Evolutionary conservation across 202 grass and related monocot genomes (phyloP).

Genomic region (Brachypodium distachyon): DNA sequence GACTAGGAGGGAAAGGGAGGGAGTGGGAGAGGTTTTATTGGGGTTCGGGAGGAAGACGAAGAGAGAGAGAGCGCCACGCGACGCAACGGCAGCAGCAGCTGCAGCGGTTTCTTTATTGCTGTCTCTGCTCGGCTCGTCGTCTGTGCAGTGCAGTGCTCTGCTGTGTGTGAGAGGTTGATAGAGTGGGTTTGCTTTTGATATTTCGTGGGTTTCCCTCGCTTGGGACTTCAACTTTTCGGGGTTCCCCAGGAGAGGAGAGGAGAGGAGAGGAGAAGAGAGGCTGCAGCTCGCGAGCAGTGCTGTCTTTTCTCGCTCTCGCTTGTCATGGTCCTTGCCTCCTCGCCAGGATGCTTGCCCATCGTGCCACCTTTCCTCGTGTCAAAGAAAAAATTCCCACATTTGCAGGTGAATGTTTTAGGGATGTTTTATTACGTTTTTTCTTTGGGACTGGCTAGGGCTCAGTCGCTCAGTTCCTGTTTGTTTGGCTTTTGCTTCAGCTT

Average conservation of each 20-base stretch:
- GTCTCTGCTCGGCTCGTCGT: background rate
- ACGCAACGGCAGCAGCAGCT: background rate
- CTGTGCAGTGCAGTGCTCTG: background rate
- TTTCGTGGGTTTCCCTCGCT: background rate
- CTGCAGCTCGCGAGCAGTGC: background rate
- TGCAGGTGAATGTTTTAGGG: background rate
- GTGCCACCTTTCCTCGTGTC: background rate
- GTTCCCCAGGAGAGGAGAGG: background rate
- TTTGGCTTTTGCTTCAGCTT: too few relatives aligned
- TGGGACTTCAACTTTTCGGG: background rate
- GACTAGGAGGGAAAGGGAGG: constrained; percentile 3
- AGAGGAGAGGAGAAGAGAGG: background rate
- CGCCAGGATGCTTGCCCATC: background rate
- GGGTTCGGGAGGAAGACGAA: constrained; percentile 17
- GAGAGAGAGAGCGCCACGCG: background rate
- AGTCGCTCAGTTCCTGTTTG: too few relatives aligned
- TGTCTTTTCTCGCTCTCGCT: background rate
- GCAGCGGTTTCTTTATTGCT: constrained; percentile 15
- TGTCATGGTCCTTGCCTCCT: background rate
- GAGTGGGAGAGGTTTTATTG: constrained; percentile 34
- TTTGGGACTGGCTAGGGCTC: too few relatives aligned
- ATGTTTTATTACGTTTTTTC: too few relatives aligned
- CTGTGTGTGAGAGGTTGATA: too few relatives aligned
- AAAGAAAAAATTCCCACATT: background rate
- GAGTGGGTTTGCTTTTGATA: background rate